These are phyloP conservation scores for Talaromyces borbonicus DNA, from an alignment of 495 filamentous ascomycete species.

Conservation along the genomic window DNA sequence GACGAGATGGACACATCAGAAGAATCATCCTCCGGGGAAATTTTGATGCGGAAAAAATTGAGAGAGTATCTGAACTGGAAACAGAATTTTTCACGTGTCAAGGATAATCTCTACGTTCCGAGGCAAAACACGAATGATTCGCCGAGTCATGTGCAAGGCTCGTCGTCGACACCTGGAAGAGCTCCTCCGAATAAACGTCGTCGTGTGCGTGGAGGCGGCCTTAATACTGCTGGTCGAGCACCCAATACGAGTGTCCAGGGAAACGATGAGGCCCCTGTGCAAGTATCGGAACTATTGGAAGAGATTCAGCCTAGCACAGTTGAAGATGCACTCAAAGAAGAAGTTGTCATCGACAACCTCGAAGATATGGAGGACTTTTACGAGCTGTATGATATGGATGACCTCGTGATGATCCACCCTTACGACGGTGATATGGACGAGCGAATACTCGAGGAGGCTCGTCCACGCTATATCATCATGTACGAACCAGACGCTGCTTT, in stretches of 20 bases:
- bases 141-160: conserved; percentile 21
- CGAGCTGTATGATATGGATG: conserved; percentile 84
- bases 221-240: conserved; percentile 44
- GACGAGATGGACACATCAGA: conserved; percentile 33
- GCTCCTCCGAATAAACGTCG: conserved; percentile 82
- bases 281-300: conserved; percentile 56
- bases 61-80: conserved; percentile 92
- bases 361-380: conserved; percentile 90
- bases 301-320: conserved; percentile 57
- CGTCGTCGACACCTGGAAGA: conserved; percentile 41
- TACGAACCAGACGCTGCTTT: conserved; percentile 96
- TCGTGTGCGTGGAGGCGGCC: conserved; percentile 74
- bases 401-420: conserved; percentile 80
- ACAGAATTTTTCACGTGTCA: conserved; percentile 75
- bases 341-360: conserved; percentile 69
- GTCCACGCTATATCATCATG: conserved; percentile 94
- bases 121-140: conserved; percentile 14
- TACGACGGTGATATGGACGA: conserved; percentile 96
- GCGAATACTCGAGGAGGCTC: conserved; percentile 84
- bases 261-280: conserved; percentile 69
- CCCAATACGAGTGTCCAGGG: conserved; percentile 61
- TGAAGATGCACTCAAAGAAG: conserved; percentile 57
- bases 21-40: conserved; percentile 58
- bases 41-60: conserved; percentile 82
- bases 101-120: conserved; percentile 60